Evolutionary conservation across 495 filamentous ascomycete genomes (phyloP).

Genomic region (Pseudoneurospora amorphoporcata): DNA sequence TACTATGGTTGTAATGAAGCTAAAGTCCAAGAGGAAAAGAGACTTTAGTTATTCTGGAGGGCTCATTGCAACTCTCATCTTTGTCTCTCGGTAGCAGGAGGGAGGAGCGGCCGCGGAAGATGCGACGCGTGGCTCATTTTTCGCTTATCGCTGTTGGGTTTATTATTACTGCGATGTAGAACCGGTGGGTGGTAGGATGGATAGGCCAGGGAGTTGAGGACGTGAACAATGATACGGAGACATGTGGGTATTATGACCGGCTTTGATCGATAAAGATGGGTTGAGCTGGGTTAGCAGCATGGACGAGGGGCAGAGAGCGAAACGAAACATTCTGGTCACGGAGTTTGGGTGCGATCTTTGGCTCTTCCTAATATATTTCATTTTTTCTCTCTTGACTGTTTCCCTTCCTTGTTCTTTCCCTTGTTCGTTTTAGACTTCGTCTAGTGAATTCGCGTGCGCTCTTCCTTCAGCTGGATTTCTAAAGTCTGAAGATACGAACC

Average conservation of each 20-base stretch:
- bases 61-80: not conserved
- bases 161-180: not conserved
- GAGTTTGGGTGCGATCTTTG: not conserved
- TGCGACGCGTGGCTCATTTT: not conserved
- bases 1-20: not conserved
- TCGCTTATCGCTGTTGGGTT: not conserved
- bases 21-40: not conserved
- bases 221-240: not conserved
- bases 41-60: not conserved
- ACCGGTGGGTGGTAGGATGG: not conserved
- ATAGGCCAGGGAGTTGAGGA: not conserved
- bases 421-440: not conserved
- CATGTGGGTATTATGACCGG: not conserved
- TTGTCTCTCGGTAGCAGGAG: not conserved
- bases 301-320: not conserved
- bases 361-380: slow-evolving; percentile 1
- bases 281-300: not conserved
- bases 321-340: not conserved
- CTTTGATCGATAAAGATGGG: not conserved
- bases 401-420: not conserved
- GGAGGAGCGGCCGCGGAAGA: not conserved
- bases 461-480: not conserved
- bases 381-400: not conserved
- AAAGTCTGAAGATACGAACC: not conserved
- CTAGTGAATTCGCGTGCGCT: not conserved